Conservation (phyloP, 176 grass and related monocot genomes). For the Paspalum notatum region DNA sequence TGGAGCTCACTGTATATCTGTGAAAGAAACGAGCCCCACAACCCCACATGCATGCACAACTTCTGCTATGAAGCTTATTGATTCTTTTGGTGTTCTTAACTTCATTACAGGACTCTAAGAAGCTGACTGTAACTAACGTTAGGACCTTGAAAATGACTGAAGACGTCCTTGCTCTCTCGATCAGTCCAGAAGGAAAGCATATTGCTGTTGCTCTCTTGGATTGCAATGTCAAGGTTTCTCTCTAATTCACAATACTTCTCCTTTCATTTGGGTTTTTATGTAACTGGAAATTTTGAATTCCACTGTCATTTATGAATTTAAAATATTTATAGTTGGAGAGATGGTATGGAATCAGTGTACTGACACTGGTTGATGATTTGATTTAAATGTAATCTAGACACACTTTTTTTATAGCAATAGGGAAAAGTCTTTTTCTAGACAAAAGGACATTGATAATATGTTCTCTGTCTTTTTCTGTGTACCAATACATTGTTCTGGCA, state of each 20-base stretch:
- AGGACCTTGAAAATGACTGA: conserved; percentile 98
- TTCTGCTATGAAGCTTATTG: conserved; percentile 19
- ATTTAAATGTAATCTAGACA: conserved; percentile 4
- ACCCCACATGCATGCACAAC: too few relatives aligned
- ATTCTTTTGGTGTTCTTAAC: neutral
- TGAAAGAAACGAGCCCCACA: neutral
- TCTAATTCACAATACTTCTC: neutral
- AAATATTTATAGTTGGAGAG: neutral
- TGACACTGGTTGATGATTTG: neutral
- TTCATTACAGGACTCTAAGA: conserved; percentile 72
- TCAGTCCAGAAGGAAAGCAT: conserved; percentile 80
- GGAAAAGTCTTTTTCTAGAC: neutral
- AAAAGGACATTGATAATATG: neutral
- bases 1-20: neutral
- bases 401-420: neutral
- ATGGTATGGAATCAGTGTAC: neutral
- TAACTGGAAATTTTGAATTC: neutral
- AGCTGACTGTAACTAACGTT: conserved; percentile 79
- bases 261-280: neutral
- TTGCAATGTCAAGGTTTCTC: conserved; percentile 80
- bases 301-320: conserved; percentile 23
- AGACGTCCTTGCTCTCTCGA: conserved; percentile 70
- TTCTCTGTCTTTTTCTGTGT: neutral
- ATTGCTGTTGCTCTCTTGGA: conserved; percentile 95
- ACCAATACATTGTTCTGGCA: neutral